Percentiles rank a stretch among this genome's conserved stretches.
Evolutionary conservation across 306 rosid species (phyloP).

Genomic region (Vigna radiata): DNA sequence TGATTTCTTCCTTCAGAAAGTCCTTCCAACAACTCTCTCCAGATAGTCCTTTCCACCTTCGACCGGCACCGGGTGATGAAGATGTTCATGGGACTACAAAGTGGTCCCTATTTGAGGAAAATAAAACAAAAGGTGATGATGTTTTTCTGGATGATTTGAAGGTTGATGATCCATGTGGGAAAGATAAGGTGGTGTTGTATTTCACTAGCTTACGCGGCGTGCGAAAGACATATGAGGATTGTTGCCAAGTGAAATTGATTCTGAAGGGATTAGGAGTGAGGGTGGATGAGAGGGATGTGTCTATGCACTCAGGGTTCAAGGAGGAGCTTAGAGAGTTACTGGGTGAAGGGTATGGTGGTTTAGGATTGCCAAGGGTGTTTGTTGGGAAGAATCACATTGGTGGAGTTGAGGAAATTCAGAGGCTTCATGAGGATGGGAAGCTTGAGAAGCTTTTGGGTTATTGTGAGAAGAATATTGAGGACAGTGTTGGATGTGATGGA

Average conservation of each 20-base stretch:
- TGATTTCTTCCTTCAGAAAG: slow-evolving; percentile 63
- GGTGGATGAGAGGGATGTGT: slow-evolving; percentile 88
- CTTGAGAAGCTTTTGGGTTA: slow-evolving; percentile 73
- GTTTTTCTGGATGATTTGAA: slow-evolving; percentile 32
- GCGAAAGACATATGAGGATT: slow-evolving; percentile 92
- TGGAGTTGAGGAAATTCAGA: slow-evolving; percentile 83
- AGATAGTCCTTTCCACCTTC: slow-evolving; percentile 46
- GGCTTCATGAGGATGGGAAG: slow-evolving; percentile 79
- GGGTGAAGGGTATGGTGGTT: slow-evolving; percentile 42
- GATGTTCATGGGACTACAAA: slow-evolving; percentile 19
- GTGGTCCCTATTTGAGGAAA: slow-evolving; percentile 34
- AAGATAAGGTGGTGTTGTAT: slow-evolving; percentile 66
- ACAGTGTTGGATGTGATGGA: slow-evolving; percentile 36
- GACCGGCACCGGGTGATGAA: slow-evolving; percentile 8
- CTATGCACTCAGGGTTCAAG: slow-evolving; percentile 94
- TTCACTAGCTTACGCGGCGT: slow-evolving; percentile 90
- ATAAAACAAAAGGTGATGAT: slow-evolving; percentile 4
- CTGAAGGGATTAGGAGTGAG: slow-evolving; percentile 69
- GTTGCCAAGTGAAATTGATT: slow-evolving; percentile 79
- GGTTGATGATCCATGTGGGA: slow-evolving; percentile 34
- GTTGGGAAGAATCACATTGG: slow-evolving; percentile 72
- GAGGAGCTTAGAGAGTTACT: slow-evolving; percentile 77
- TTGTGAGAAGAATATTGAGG: slow-evolving; percentile 66
- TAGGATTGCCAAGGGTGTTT: slow-evolving; percentile 80
- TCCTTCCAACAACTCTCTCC: slow-evolving; percentile 55